Evolutionary conservation across 257 asterid species (phyloP), one percentile per base, ranked within the genome.

Genomic region (Lithospermum erythrorhizon): DNA sequence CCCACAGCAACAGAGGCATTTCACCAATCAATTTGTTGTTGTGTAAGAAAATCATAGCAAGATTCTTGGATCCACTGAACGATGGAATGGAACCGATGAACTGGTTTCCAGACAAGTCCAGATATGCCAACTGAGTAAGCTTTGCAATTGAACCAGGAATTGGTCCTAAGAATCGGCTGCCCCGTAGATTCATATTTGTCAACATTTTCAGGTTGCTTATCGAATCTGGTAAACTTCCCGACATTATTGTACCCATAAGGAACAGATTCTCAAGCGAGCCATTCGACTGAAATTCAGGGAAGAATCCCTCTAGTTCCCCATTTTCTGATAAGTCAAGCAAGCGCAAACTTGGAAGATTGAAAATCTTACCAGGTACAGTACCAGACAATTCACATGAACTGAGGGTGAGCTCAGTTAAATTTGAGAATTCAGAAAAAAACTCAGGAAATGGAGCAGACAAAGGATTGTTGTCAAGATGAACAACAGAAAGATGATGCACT

Each of bases 51-150:
- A 79, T 48, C 23, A 65, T 21, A 0, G 61, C 4, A 5, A 81
- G 82, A 51, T 75, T 83, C 49, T 66, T 76, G 58, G 84, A 74
- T 74, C 45, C 59, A 37, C 1, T 58, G 57, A 85, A 78, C 14
- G 37, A 32, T 14, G 87, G 89, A 61, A 80, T 58, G 6, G 63
- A 17, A 53, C 85, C 86, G 0, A 7, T 72, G 77, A 85, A 78
- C 17, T 45, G 21, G 66, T 83, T 85, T 0, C 3, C 2, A 1
- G 78, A 62, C 27, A 85, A 69, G 68, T 80, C 78, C 16, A 85
- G 27, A 57, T 29, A 6, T 27, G 61, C 75, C 17, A 85, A 64
- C 25, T 72, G 65, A 0, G 74, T 71, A 15, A 82, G 70, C 27
- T 64, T 67, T 21, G 67, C 55, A 27, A 82, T 65, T 3, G 76